Evolutionary conservation across 768 basidiomycete species (phyloP).

Genomic region (Mycena albidolilacea): DNA sequence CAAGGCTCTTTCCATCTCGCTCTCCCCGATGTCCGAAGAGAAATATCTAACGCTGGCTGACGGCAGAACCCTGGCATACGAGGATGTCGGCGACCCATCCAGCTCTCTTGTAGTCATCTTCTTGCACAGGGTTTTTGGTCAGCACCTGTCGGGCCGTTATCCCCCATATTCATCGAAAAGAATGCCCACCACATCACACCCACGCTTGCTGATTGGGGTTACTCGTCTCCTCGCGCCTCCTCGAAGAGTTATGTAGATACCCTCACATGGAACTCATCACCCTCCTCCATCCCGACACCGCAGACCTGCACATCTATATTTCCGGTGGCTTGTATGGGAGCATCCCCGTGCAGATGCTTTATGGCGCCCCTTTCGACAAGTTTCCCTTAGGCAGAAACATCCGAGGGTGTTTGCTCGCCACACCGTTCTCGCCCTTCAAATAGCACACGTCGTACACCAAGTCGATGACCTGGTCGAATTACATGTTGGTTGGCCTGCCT

Average conservation of each 20-base stretch:
- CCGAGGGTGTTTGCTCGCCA: conserved; percentile 63
- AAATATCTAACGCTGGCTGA: conserved; percentile 56
- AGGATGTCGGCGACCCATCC: conserved; percentile 64
- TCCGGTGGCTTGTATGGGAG: conserved; percentile 70
- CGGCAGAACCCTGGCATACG: conserved; percentile 69
- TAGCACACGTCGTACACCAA: conserved; percentile 61
- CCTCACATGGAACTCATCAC: conserved; percentile 53
- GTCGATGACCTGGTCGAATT: conserved; percentile 62
- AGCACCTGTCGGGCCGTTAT: conserved; percentile 46
- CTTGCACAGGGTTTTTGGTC: conserved; percentile 69
- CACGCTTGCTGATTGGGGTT: conserved; percentile 68
- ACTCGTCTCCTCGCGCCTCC: conserved; percentile 53
- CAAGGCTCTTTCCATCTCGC: neutral
- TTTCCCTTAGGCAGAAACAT: conserved; percentile 66
- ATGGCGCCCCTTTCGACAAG: conserved; percentile 62
- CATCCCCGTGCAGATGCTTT: conserved; percentile 69
- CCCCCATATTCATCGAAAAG: conserved; percentile 54
- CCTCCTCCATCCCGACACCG: conserved; percentile 55
- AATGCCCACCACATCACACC: conserved; percentile 64
- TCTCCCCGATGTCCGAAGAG: conserved; percentile 41
- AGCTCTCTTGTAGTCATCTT: conserved; percentile 65
- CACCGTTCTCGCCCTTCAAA: conserved; percentile 62
- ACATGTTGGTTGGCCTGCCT: conserved; percentile 63
- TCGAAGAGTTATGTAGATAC: conserved; percentile 51
- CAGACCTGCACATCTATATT: conserved; percentile 56